phyloP scores from a whole-genome alignment of 2,329 filamentous ascomycete genomes.

The Amauroascus niger region DNA sequence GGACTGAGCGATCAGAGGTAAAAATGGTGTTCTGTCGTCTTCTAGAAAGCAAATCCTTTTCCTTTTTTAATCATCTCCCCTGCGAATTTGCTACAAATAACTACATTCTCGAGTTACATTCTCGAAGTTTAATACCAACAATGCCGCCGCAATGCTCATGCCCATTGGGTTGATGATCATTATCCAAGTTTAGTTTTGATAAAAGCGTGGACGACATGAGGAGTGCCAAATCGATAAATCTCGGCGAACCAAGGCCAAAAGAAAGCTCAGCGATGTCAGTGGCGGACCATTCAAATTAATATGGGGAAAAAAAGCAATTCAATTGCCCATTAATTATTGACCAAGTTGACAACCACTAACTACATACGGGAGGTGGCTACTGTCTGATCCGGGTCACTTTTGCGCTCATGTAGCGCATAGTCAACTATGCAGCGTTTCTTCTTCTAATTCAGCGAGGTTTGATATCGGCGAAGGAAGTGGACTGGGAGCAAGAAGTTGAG shows the following conservation, averaged over 20 bases:
- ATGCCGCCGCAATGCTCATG: neutral
- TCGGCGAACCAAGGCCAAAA: neutral
- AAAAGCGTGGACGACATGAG: conserved; percentile 6
- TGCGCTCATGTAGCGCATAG: neutral
- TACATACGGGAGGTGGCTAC: neutral
- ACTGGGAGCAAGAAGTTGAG: neutral
- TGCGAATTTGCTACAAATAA: no score
- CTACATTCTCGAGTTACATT: conserved; percentile 3
- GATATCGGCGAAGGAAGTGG: neutral
- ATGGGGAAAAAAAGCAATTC: neutral
- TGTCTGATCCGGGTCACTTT: neutral
- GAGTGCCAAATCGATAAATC: neutral
- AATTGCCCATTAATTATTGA: neutral
- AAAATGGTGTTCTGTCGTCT: neutral
- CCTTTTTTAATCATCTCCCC: no score
- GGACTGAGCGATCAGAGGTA: neutral
- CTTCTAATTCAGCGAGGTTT: neutral
- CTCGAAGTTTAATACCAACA: neutral
- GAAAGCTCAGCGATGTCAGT: neutral
- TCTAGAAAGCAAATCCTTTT: neutral
- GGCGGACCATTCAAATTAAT: neutral
- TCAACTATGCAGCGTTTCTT: neutral
- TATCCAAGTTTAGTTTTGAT: neutral
- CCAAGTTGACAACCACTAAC: conserved; percentile 1
- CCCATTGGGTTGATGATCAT: conserved; percentile 8